phyloP scores from a whole-genome alignment of 1,139 yeast genomes.

The Magnusiomyces tetraspermus region DNA sequence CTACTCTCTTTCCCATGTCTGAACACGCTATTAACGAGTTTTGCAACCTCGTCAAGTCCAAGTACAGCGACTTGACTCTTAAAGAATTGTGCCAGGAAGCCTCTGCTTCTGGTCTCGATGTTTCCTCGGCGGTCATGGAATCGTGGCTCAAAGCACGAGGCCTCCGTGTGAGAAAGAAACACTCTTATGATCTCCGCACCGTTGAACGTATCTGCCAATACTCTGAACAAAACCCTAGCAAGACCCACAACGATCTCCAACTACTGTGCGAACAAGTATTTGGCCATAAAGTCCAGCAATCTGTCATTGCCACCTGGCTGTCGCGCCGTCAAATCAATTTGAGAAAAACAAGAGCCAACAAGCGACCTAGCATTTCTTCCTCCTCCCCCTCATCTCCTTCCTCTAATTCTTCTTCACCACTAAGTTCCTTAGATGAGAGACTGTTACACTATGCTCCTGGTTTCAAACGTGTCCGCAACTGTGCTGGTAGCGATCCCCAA shows the following conservation, averaged over 20 bases:
- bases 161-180: background rate
- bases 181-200: background rate
- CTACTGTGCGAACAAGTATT: background rate
- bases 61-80: background rate
- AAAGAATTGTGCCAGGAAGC: background rate
- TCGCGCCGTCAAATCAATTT: background rate
- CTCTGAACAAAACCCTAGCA: constrained; percentile 1
- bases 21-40: background rate
- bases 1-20: background rate
- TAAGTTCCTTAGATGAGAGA: background rate
- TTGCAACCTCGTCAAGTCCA: background rate
- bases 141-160: background rate
- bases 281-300: constrained; percentile 1
- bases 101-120: background rate
- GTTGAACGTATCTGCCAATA: constrained; percentile 1
- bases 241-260: background rate
- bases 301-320: background rate
- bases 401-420: too few relatives aligned
- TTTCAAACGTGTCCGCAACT: background rate
- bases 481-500: constrained; percentile 1
- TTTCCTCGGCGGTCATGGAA: background rate
- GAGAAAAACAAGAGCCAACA: background rate
- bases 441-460: background rate
- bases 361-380: background rate
- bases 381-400: background rate